These are phyloP conservation scores for Choanephora cucurbitarum DNA, from an alignment of 371 early-diverging fungal genomes.

Conservation along the genomic window DNA sequence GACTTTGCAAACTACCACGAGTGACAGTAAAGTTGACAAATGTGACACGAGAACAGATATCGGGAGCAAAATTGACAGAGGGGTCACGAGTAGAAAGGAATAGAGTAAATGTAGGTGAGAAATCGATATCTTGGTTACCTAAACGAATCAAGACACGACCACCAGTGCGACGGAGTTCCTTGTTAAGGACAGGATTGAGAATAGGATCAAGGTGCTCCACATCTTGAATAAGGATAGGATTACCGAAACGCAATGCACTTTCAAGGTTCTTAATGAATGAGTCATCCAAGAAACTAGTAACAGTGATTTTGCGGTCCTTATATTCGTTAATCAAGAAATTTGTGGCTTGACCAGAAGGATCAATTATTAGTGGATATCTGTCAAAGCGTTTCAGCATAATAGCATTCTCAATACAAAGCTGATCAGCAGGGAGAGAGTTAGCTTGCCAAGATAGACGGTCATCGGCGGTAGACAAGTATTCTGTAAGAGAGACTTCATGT, in stretches of 20 bases:
- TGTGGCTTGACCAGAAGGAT: slow-evolving; percentile 95
- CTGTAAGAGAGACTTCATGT: slow-evolving; percentile 82
- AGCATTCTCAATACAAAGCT: slow-evolving; percentile 95
- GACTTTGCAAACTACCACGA: slow-evolving; percentile 91
- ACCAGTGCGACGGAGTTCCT: slow-evolving; percentile 94
- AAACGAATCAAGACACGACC: slow-evolving; percentile 95
- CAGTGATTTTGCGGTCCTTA: slow-evolving; percentile 85
- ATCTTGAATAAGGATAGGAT: slow-evolving; percentile 95
- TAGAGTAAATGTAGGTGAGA: slow-evolving; percentile 95
- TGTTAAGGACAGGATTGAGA: slow-evolving; percentile 95
- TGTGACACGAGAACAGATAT: slow-evolving; percentile 95
- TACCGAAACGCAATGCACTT: slow-evolving; percentile 97
- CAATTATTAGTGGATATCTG: slow-evolving; percentile 96
- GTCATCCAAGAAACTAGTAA: slow-evolving; percentile 97
- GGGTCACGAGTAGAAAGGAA: slow-evolving; percentile 95
- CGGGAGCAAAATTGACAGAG: slow-evolving; percentile 91
- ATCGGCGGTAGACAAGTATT: slow-evolving; percentile 92
- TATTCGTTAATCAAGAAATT: slow-evolving; percentile 87
- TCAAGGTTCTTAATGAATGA: slow-evolving; percentile 97
- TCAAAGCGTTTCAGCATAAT: slow-evolving; percentile 94
- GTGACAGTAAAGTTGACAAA: slow-evolving; percentile 99
- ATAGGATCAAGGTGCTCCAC: slow-evolving; percentile 97
- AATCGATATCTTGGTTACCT: slow-evolving; percentile 97
- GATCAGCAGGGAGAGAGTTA: slow-evolving; percentile 86
- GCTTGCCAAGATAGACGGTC: slow-evolving; percentile 92